Conservation (phyloP, 805 yeast species). For the Pichia occidentalis region DNA sequence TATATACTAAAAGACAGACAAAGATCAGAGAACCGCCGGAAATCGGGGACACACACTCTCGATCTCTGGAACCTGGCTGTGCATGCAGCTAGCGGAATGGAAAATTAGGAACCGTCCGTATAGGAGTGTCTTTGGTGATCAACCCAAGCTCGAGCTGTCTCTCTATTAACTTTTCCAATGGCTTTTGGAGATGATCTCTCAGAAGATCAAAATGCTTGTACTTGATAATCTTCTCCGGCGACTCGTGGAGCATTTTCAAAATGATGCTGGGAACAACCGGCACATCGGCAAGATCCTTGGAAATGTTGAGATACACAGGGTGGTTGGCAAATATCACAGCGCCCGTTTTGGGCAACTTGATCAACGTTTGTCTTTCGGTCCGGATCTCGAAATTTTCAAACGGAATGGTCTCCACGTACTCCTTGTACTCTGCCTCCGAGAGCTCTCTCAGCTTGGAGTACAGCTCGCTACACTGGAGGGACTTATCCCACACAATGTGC, state of each 20-base stretch:
- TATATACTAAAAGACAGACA: too few relatives aligned
- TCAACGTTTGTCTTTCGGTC: conserved; percentile 42
- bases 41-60: too few relatives aligned
- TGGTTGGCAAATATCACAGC: conserved; percentile 24
- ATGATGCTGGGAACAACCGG: conserved; percentile 40
- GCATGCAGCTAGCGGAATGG: conserved; percentile 1
- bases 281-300: conserved; percentile 40
- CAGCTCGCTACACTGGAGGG: conserved; percentile 25
- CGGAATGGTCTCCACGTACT: conserved; percentile 30
- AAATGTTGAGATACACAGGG: conserved; percentile 32
- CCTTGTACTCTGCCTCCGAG: conserved; percentile 27
- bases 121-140: conserved; percentile 28
- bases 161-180: conserved; percentile 35
- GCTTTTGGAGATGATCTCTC: conserved; percentile 36
- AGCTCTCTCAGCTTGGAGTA: conserved; percentile 32
- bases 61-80: too few relatives aligned
- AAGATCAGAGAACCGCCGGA: too few relatives aligned
- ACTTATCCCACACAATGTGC: conserved; percentile 46
- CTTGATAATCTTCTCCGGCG: conserved; percentile 40
- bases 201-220: conserved; percentile 38
- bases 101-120: conserved; percentile 13
- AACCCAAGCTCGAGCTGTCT: conserved; percentile 35
- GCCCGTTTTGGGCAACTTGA: conserved; percentile 38
- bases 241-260: conserved; percentile 39
- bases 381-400: conserved; percentile 39